phyloP scores from a whole-genome alignment of 2,329 filamentous ascomycete genomes.

The Neospermospora avenae region DNA sequence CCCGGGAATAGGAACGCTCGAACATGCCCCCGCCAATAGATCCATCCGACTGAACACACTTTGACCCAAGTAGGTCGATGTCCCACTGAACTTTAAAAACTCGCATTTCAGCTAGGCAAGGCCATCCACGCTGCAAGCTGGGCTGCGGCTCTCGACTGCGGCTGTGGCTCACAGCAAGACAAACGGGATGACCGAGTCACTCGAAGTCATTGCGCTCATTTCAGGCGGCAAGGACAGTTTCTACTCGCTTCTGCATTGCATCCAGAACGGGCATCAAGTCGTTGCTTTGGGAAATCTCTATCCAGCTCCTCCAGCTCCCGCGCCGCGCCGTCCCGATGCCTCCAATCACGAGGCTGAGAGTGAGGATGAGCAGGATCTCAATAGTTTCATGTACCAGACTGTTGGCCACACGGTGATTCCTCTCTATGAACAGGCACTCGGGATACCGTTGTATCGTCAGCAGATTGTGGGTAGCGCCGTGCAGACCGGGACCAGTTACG shows the following conservation, averaged over 20 bases:
- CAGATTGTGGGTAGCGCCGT: constrained; percentile 70
- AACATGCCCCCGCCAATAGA: neutral
- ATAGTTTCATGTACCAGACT: constrained; percentile 99
- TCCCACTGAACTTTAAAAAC: neutral
- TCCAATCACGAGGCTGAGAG: constrained; percentile 10
- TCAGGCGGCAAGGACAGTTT: constrained; percentile 98
- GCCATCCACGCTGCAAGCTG: neutral
- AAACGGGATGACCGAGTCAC: constrained; percentile 43
- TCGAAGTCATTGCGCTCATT: constrained; percentile 85
- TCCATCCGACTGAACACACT: neutral
- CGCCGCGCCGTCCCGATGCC: constrained; percentile 3
- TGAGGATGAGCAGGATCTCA: constrained; percentile 62
- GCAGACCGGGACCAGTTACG: constrained; percentile 70
- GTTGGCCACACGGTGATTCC: constrained; percentile 86
- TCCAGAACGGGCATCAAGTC: constrained; percentile 78
- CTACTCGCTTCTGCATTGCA: constrained; percentile 87
- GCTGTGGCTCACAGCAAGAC: neutral
- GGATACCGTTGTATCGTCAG: constrained; percentile 78
- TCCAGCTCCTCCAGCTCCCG: constrained; percentile 44
- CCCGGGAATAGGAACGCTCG: neutral
- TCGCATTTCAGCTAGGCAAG: neutral
- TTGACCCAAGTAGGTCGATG: neutral
- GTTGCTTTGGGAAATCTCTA: constrained; percentile 88
- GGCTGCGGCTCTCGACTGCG: neutral
- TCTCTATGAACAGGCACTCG: constrained; percentile 75